Evolutionary conservation across 805 yeast species (phyloP).

Genomic region (Zygotorulaspora sp.): DNA sequence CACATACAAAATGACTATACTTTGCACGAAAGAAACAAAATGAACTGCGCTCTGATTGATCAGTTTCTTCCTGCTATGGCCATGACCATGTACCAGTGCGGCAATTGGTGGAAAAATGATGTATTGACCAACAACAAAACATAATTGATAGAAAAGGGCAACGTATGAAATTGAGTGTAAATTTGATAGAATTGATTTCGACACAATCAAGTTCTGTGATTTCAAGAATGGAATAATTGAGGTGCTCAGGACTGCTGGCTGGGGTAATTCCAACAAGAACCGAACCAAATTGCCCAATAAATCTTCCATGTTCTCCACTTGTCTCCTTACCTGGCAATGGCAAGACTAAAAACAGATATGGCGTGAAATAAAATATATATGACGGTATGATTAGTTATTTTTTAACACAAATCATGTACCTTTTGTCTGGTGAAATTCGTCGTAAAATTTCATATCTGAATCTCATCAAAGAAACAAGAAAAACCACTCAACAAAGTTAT

Average conservation of each 20-base stretch:
- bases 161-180: slow-evolving; percentile 31
- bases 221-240: slow-evolving; percentile 18
- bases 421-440: too few species aligned
- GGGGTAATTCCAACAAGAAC: slow-evolving; percentile 19
- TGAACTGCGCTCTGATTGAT: slow-evolving; percentile 43
- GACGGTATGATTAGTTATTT: too few species aligned
- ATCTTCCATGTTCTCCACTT: neutral
- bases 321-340: too few species aligned
- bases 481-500: neutral
- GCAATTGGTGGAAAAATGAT: slow-evolving; percentile 29
- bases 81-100: slow-evolving; percentile 3
- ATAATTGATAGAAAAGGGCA: slow-evolving; percentile 30
- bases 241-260: slow-evolving; percentile 14
- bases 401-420: too few species aligned
- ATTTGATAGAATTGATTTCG: slow-evolving; percentile 23
- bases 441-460: neutral
- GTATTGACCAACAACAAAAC: slow-evolving; percentile 27
- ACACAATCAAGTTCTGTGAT: slow-evolving; percentile 14
- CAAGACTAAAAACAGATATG: neutral
- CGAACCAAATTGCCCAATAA: slow-evolving; percentile 11
- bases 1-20: slow-evolving; percentile 55
- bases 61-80: slow-evolving; percentile 17
- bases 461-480: neutral
- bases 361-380: too few species aligned
- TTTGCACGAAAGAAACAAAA: slow-evolving; percentile 80